These are phyloP conservation scores for Saccharomyces pastorianus DNA, from an alignment of 1,139 yeast genomes.

Conservation along the genomic window DNA sequence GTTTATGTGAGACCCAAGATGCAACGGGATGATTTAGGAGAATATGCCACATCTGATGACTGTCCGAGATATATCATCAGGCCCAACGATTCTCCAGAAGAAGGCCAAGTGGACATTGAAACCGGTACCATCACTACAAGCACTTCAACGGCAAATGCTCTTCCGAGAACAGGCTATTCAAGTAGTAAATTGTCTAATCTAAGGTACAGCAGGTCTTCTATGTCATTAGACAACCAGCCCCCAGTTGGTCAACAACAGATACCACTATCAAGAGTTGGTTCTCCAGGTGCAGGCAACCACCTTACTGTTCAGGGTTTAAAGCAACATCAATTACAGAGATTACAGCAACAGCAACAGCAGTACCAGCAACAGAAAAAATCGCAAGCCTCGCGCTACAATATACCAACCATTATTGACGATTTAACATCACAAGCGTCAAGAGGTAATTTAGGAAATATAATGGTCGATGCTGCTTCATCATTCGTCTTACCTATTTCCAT, in stretches of 20 bases:
- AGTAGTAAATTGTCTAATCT: constrained; percentile 8
- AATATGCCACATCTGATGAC: no score
- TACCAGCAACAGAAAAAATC: constrained; percentile 12
- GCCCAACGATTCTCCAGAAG: no score
- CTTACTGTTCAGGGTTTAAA: constrained; percentile 10
- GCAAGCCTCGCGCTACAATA: constrained; percentile 16
- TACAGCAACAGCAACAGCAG: constrained; percentile 19
- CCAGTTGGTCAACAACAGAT: neutral
- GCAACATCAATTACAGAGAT: neutral
- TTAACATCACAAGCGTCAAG: constrained; percentile 22
- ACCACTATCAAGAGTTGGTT: neutral
- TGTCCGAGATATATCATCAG: no score
- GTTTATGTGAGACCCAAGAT: constrained; percentile 72
- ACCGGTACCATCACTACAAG: constrained; percentile 27
- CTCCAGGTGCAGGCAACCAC: constrained; percentile 2
- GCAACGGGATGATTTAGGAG: constrained; percentile 43
- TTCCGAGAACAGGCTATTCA: constrained; percentile 16
- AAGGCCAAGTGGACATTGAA: constrained; percentile 18
- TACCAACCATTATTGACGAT: constrained; percentile 17
- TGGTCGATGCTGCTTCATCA: constrained; percentile 24
- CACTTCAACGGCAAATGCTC: constrained; percentile 15
- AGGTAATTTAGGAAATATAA: constrained; percentile 16
- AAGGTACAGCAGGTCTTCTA: constrained; percentile 1
- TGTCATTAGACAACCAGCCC: neutral
- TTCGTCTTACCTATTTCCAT: constrained; percentile 22